These are phyloP conservation scores for Cryptococcus sp. DNA, from an alignment of 1,284 basidiomycete genomes.

Conservation along the genomic window DNA sequence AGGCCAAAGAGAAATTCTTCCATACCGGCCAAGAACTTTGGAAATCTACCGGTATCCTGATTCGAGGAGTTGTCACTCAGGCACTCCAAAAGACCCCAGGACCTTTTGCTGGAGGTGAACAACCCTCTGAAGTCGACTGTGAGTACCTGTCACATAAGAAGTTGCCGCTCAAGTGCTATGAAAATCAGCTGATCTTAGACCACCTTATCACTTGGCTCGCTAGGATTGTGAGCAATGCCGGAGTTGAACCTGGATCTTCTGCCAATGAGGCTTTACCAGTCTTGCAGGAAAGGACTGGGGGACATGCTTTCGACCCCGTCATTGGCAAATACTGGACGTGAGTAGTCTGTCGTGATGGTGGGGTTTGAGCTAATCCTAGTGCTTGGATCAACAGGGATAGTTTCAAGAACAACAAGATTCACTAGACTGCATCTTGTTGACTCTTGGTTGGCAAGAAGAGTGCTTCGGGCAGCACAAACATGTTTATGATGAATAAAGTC, in stretches of 20 bases:
- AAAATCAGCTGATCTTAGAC: slow-evolving; percentile 17
- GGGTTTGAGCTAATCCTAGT: slow-evolving; percentile 3
- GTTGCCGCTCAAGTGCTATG: background rate
- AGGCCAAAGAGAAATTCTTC: slow-evolving; percentile 28
- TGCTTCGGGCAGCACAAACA: too few relatives aligned
- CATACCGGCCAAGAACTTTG: slow-evolving; percentile 30
- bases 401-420: slow-evolving; percentile 35
- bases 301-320: slow-evolving; percentile 33
- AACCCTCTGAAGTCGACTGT: slow-evolving; percentile 44
- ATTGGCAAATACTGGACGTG: slow-evolving; percentile 44
- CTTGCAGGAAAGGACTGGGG: slow-evolving; percentile 32
- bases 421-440: slow-evolving; percentile 14
- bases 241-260: slow-evolving; percentile 27
- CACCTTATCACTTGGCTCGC: slow-evolving; percentile 47
- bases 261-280: slow-evolving; percentile 25
- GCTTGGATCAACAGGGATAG: slow-evolving; percentile 31
- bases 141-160: slow-evolving; percentile 9
- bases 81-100: slow-evolving; percentile 30
- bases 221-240: slow-evolving; percentile 35
- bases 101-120: slow-evolving; percentile 28
- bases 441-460: background rate
- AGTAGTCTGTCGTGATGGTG: slow-evolving; percentile 9
- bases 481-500: too few relatives aligned
- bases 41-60: slow-evolving; percentile 33
- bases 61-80: slow-evolving; percentile 38